Evolutionary conservation across 2,329 filamentous ascomycete species (phyloP).

Genomic region (Arachnomyces sp.): DNA sequence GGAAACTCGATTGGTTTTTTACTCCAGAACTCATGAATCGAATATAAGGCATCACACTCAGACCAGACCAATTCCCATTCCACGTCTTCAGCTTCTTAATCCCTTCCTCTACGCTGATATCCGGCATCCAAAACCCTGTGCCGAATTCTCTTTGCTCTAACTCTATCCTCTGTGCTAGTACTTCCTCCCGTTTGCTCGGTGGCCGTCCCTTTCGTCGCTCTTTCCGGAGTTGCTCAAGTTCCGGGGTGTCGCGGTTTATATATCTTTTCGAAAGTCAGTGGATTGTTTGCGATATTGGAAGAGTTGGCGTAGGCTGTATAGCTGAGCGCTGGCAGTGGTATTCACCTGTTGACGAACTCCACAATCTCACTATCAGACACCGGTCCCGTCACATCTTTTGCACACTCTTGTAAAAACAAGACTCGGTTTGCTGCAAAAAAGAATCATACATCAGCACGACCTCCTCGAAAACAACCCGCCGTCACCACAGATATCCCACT

Average conservation of each 20-base stretch:
- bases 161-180: slow-evolving; percentile 63
- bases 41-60: slow-evolving; percentile 69
- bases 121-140: slow-evolving; percentile 73
- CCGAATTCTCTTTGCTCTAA: slow-evolving; percentile 71
- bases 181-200: slow-evolving; percentile 66
- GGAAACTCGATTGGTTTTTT: slow-evolving; percentile 66
- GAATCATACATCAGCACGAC: neutral
- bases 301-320: neutral
- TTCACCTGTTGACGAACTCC: slow-evolving; percentile 55
- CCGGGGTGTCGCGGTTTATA: slow-evolving; percentile 28
- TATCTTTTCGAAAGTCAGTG: slow-evolving; percentile 25
- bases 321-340: slow-evolving; percentile 1
- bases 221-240: slow-evolving; percentile 45
- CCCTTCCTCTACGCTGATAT: slow-evolving; percentile 62
- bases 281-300: neutral
- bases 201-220: slow-evolving; percentile 71
- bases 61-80: slow-evolving; percentile 76
- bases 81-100: slow-evolving; percentile 61
- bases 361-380: slow-evolving; percentile 31
- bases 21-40: slow-evolving; percentile 60
- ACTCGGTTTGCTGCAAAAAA: slow-evolving; percentile 54
- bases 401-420: slow-evolving; percentile 62
- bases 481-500: slow-evolving; percentile 17
- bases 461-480: neutral
- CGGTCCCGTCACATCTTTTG: slow-evolving; percentile 30